Base-by-base conservation (phyloP, 352 stramenopile genomes). In the Pythium folliculosum region DNA sequence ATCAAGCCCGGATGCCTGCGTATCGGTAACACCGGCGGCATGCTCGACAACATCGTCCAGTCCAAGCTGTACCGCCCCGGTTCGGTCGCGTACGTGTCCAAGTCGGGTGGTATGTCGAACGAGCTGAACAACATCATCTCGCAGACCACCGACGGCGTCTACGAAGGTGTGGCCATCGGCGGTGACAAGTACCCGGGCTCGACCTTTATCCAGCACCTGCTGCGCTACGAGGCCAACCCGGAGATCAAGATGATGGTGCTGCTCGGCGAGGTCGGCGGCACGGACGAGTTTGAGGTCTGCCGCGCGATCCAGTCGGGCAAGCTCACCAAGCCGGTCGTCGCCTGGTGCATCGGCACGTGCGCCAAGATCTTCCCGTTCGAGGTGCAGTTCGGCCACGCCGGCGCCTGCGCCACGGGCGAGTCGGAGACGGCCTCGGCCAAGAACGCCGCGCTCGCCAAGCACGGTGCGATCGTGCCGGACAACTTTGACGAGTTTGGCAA, bases 61-160 rank as follows among this genome's bases (percentile, higher is more conserved):
- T 98, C 87, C 40, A 99, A 99, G 86, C 81, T 99, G 35, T 98
- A 98, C 78, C 90, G 95, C 40, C 94, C 96, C 27, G 96, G 96
- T 43, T 98, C 89, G 52, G 96, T 99, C 51, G 94, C 94, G 27
- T 99, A 99, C 76, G 96, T 99, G 55, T 98, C 91, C 64, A 98
- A 98, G 86, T 98, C 89, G 16, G 96, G 96, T 63, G 96, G 96
- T 70, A 98, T 99, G 92, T 98, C 91, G 25, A 99, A 99, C 76
- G 96, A 99, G 75, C 81, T 99, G 17, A 99, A 99, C 84, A 99
- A 99, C 80, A 98, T 99, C 71, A 97, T 99, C 73, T 94, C 90
- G 45, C 85, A 97, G 77, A 97, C 95, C 52, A 97, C 94, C 22
- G 91, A 99, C 73, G 96, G 96, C 54, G 96, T 99, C 47, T 99